Base-by-base conservation (phyloP, 1,139 yeast genomes). In the Taiozyma sp. region DNA sequence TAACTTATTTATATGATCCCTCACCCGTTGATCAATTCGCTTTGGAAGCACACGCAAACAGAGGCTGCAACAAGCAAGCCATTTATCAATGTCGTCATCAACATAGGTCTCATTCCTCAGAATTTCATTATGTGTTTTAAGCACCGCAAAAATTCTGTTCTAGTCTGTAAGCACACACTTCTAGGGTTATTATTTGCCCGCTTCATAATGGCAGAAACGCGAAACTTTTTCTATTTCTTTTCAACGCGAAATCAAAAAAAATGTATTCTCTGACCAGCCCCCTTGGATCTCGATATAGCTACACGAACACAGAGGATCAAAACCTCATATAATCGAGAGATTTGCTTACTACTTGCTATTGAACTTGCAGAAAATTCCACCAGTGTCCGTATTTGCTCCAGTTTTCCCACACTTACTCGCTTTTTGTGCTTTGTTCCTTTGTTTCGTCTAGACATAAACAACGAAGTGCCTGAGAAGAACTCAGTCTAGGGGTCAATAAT, bases 401-500 rank as follows among this genome's bases (percentile, higher is more conserved):
- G 16, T 43, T 36, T 5, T 8, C 41, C 14, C 34, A 13, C 3
- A 38, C 22, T 19, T 9, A 16, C 24, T 5, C 24, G 24, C 14
- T 24, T 4, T 12, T 9, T 19, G 14, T 32, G 19, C 19, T n/a
- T n/a, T 4, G 16, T 12, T 44, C 46, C 4, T 32, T 22, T 3
- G 16, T 36, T 30, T 12, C 4, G 34, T 30, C 7, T 16, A 36
- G 39, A 36, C 39, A 36, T 36, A 16, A 2, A 36, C 38, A 34
- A 34, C 38, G 9, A 19, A 19, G 19, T 19, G 40, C 34, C 9
- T 32, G 36, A n/a, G 36, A 32, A n/a, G 36, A 32, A 14, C 14
- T 32, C 14, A 30, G 34, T 30, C 34, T 12, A 32, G 36, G 8
- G 36, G 19, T 22, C 14, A 27, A 34, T 14, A 3, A 72, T 70